Conservation (phyloP, 768 basidiomycete genomes). For the Pulveroboletus frians region DNA sequence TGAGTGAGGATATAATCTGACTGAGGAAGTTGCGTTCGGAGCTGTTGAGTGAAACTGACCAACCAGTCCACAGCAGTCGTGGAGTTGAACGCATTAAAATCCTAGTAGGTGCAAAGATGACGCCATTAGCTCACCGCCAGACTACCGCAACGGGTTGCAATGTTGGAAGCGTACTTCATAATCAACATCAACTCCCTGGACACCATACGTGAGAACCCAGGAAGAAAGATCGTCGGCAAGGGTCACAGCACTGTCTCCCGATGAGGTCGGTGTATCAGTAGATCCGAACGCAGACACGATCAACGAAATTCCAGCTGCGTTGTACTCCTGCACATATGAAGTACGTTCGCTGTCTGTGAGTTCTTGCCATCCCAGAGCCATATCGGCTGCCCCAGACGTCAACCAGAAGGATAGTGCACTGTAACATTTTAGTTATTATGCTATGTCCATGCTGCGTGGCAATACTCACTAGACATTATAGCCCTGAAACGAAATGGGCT, state of each 20-base stretch:
- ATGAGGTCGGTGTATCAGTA: no score
- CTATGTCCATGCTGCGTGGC: neutral
- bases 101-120: slow-evolving; percentile 31
- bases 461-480: slow-evolving; percentile 31
- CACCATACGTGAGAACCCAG: slow-evolving; percentile 26
- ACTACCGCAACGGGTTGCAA: neutral
- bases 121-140: neutral
- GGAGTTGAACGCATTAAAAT: slow-evolving; percentile 48
- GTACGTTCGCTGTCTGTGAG: no score
- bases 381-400: no score
- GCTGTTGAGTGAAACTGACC: slow-evolving; percentile 36
- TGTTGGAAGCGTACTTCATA: slow-evolving; percentile 35
- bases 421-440: neutral
- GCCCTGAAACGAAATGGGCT: slow-evolving; percentile 15
- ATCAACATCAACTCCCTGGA: slow-evolving; percentile 52
- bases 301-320: no score
- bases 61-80: slow-evolving; percentile 36
- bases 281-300: no score
- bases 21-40: slow-evolving; percentile 29
- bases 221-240: no score
- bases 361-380: no score
- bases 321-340: no score
- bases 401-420: slow-evolving; percentile 29
- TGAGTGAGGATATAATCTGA: slow-evolving; percentile 33
- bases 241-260: no score